Evolutionary conservation across 768 basidiomycete species (phyloP), one percentile per base, ranked within the genome.

Genomic region (Boletus bicolor): DNA sequence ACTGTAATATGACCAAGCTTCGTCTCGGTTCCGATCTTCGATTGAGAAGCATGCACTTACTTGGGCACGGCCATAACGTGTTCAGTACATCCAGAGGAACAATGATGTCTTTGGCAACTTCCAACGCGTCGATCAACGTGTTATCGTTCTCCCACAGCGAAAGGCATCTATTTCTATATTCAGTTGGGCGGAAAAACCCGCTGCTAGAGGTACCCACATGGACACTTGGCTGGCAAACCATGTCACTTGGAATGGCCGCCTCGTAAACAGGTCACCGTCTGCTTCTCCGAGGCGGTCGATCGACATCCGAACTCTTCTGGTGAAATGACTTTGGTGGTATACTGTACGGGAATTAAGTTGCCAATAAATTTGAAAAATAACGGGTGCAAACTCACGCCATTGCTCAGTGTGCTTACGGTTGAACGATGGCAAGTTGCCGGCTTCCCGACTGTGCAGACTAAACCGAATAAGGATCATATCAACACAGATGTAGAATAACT

Each of bases 181-280:
- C 34, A 61, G 55, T 14, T 35, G 14, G 15, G 32, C 35, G 30
- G 26, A 47, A 28, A 41, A 9, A 24, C 3, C 3, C 48, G 32
- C 28, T 17, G 6, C 26, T 17, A 6, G 32, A 45, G 28, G 26
- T 8, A 71, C 82, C 39, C 63, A 86, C 86, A 83, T 81, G 0
- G 80, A 77, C 7, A 87, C 74, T 60, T 87, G 87, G 56, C 81
- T 84, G 34, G 81, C 74, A 59, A 87, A 87, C 89, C 89, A 91
- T 44, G 78, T 77, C 51, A 83, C 80, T 61, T 86, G 82, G 69
- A 82, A 89, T 0, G 89, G 89, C 0, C 87, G 80, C 28, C 87
- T 77, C 19, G 83, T 81, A 32, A 91, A 73, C 62, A 83, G 72
- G 56, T 85, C 76, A 0, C 78, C 82, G 36, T 81, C 76, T 4